These are phyloP conservation scores for Salpingoeca rosetta DNA, from an alignment of 78 protist species.

Conservation along the genomic window DNA sequence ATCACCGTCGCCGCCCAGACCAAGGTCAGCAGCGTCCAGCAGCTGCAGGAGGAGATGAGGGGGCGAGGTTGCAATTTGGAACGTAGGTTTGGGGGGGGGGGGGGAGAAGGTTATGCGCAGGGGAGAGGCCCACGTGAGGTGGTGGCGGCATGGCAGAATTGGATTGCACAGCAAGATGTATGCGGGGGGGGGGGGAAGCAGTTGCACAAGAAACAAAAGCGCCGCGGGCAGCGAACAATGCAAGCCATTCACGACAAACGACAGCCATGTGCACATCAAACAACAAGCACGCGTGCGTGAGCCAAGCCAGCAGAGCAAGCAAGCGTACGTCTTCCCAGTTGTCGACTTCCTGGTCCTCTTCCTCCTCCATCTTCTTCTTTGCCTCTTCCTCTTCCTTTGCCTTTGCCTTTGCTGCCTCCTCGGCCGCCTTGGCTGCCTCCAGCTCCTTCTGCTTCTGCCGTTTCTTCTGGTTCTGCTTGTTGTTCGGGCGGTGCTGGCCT, in stretches of 20 bases:
- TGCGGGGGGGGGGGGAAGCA: too few relatives aligned
- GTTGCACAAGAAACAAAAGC: too few relatives aligned
- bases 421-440: background rate
- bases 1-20: slow-evolving; percentile 2
- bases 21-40: background rate
- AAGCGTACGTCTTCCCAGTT: background rate
- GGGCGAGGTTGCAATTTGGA: background rate
- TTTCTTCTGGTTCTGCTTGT: slow-evolving; percentile 8
- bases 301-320: too few relatives aligned
- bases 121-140: background rate
- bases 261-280: too few relatives aligned
- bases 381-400: background rate
- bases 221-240: too few relatives aligned
- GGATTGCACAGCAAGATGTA: background rate
- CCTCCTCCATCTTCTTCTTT: slow-evolving; percentile 5
- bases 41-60: background rate
- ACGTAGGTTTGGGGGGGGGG: slow-evolving; percentile 8
- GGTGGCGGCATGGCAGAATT: background rate
- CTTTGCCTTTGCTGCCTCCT: background rate
- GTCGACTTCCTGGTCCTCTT: background rate
- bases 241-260: too few relatives aligned
- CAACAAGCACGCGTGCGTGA: too few relatives aligned
- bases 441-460: background rate
- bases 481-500: background rate
- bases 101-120: background rate